Evolutionary conservation across 1,139 yeast genomes (phyloP).

Genomic region (Debaryomyces coudertii): DNA sequence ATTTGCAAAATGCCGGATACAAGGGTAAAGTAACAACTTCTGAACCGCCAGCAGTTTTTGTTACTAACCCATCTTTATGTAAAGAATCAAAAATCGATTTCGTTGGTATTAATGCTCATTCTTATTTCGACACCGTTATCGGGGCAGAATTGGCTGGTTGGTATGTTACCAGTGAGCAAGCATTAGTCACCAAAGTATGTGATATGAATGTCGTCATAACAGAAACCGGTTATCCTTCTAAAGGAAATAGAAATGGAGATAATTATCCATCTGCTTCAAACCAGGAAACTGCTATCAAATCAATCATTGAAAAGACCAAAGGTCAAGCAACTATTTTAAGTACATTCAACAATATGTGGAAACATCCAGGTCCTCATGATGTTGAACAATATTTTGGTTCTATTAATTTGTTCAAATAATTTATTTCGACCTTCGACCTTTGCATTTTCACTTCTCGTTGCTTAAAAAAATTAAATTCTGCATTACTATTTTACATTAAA

Average conservation of each 20-base stretch:
- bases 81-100: conserved; percentile 67
- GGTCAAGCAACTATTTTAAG: conserved; percentile 72
- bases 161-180: conserved; percentile 68
- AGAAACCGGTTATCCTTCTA: conserved; percentile 89
- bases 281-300: conserved; percentile 68
- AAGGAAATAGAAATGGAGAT: conserved; percentile 69
- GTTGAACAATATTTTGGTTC: conserved; percentile 88
- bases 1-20: conserved; percentile 69
- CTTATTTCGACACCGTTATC: conserved; percentile 71
- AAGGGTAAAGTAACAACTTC: conserved; percentile 78
- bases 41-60: conserved; percentile 82
- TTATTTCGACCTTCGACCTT: neutral
- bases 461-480: neutral
- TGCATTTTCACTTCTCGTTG: conserved; percentile 5
- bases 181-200: conserved; percentile 55
- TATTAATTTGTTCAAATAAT: conserved; percentile 42
- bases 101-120: conserved; percentile 84
- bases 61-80: conserved; percentile 68
- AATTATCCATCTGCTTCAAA: conserved; percentile 72
- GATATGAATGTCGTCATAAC: conserved; percentile 58
- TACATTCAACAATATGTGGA: conserved; percentile 83
- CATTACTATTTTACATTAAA: conserved; percentile 14
- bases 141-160: conserved; percentile 70
- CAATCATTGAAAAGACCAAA: conserved; percentile 59
- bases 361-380: conserved; percentile 78